Conservation (phyloP, 1,284 basidiomycete species). For the Ceratobasidium sp. region DNA sequence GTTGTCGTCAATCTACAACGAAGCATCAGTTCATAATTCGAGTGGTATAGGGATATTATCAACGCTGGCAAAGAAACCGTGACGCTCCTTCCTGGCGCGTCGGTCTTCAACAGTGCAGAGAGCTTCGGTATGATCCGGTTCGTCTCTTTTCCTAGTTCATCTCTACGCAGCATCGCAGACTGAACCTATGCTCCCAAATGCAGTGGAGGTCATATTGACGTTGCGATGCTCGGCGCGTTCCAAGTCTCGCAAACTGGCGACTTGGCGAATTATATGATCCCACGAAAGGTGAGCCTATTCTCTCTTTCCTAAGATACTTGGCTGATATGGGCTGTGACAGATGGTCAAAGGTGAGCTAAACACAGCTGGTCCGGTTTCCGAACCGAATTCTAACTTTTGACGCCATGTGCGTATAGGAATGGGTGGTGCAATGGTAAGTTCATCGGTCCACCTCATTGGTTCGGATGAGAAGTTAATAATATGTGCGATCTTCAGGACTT, state of each 20-base stretch:
- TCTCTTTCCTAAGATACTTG: background rate
- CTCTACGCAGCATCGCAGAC: conserved; percentile 30
- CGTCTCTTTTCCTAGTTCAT: background rate
- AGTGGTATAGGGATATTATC: conserved; percentile 76
- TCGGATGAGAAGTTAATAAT: background rate
- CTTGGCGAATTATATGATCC: conserved; percentile 98
- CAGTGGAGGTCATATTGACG: conserved; percentile 94
- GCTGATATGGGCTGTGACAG: conserved; percentile 42
- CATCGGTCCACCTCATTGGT: background rate
- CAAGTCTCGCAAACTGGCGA: conserved; percentile 94
- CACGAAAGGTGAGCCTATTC: conserved; percentile 67
- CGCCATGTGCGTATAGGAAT: conserved; percentile 67
- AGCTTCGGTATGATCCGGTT: conserved; percentile 49
- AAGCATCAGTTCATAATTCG: background rate
- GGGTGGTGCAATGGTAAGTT: conserved; percentile 83
- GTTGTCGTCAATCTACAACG: conserved; percentile 53
- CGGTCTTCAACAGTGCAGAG: conserved; percentile 67
- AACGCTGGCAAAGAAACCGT: conserved; percentile 98
- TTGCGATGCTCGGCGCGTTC: conserved; percentile 91
- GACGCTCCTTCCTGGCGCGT: conserved; percentile 90
- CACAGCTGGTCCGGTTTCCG: background rate
- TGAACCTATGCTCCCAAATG: conserved; percentile 56
- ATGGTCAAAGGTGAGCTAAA: conserved; percentile 75
- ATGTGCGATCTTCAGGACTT: conserved; percentile 64
- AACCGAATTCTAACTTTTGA: background rate